phyloP scores from a whole-genome alignment of 768 basidiomycete genomes.

The Rhizopogon roseolus region DNA sequence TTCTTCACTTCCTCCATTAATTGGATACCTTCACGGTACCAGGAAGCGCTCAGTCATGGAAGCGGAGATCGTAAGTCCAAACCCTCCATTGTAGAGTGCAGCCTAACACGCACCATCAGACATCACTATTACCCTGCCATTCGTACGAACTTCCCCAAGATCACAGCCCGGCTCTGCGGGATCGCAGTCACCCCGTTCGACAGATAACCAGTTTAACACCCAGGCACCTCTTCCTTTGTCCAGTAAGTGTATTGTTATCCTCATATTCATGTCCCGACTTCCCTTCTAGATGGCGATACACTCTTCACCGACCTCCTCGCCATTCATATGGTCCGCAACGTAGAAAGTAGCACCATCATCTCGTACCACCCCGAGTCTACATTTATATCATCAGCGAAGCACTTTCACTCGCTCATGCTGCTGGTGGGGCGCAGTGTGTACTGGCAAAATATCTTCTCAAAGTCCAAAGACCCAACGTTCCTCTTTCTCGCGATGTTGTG shows the following conservation, averaged over 20 bases:
- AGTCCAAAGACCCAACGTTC: constrained; percentile 48
- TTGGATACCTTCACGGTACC: constrained; percentile 65
- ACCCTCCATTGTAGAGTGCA: neutral
- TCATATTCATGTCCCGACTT: neutral
- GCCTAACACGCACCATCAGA: constrained; percentile 28
- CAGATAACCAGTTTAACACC: constrained; percentile 37
- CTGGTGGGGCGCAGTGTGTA: constrained; percentile 29
- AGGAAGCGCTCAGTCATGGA: constrained; percentile 37
- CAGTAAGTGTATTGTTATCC: constrained; percentile 21
- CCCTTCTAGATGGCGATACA: constrained; percentile 13
- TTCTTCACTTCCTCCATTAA: constrained; percentile 61
- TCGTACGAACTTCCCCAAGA: constrained; percentile 25
- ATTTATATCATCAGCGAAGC: constrained; percentile 20
- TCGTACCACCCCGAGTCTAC: constrained; percentile 24
- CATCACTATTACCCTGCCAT: constrained; percentile 51
- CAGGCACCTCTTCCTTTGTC: constrained; percentile 39
- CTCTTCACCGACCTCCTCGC: constrained; percentile 43
- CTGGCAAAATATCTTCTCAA: constrained; percentile 20
- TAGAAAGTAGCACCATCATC: constrained; percentile 17
- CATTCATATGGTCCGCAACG: constrained; percentile 43
- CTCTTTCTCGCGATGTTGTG: constrained; percentile 49
- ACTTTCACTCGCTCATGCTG: constrained; percentile 22
- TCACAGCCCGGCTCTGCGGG: neutral
- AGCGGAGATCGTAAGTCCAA: constrained; percentile 47
- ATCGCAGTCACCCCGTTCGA: neutral